Base-by-base conservation (phyloP, 2,329 filamentous ascomycete species). In the Xylaria digitata region DNA sequence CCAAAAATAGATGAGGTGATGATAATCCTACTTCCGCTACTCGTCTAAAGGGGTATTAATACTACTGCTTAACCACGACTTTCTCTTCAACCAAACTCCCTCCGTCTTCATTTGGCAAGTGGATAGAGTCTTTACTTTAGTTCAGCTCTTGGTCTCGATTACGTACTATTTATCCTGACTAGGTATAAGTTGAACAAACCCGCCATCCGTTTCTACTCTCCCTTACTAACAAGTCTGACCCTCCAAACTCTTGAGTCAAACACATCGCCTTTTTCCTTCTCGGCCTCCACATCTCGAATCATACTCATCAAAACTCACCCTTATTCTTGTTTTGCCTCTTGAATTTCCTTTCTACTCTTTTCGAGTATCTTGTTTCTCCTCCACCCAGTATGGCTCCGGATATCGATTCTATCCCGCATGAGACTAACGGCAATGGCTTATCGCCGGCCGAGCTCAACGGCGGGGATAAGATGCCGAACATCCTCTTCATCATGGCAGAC, bases 401-500 rank as follows among this genome's bases (percentile, higher is more conserved):
- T 80, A 85, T 93, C 76, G 92, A 93, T 82, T 90, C 90, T 6
- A 84, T 93, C 65, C 87, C 88, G 48, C 80, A 83, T 43, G 63
- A 65, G 32, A 57, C 68, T 54, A 74, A 75, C 60, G 74, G 74
- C 56, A 70, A 71, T 50, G 68, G 70, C 61, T 55, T 64, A 49
- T 63, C 70, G 65, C 65, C 56, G 49, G 77, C 66, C 43, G 58
- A 40, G 50, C 45, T 40, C 32, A 58, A 52, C 34, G 63, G 54
- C 13, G 48, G 49, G 13, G 57, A 65, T 17, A 83, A 83, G 72
- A 86, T 85, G 77, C 91, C 91, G 68, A 94, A 94, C 80, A 92
- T 95, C 72, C 85, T 94, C 53, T 97, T 96, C 84, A 96, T 97
- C 82, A 97, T 97, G 94, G 94, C 94, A 61, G 94, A 97, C 81